phyloP scores from a whole-genome alignment of 805 yeast species.

The Lachancea lanzarotensis region DNA sequence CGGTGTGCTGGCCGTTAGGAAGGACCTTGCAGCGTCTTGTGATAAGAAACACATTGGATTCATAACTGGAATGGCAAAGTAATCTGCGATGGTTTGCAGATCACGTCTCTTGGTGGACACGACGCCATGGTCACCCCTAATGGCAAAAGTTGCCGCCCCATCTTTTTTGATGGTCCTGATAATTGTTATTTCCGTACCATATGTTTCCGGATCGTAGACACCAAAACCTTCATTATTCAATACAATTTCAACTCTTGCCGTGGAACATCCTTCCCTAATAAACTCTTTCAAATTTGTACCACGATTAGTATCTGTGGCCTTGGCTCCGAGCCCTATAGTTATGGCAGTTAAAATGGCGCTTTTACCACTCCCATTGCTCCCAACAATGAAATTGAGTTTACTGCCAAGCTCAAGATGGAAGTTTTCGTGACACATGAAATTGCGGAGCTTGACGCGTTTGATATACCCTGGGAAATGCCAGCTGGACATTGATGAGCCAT shows the following conservation, averaged over 20 bases:
- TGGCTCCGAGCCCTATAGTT: conserved; percentile 81
- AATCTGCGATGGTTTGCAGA: conserved; percentile 60
- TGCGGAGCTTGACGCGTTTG: conserved; percentile 52
- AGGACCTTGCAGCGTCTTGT: conserved; percentile 90
- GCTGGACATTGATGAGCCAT: conserved; percentile 3
- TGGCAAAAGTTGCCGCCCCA: conserved; percentile 45
- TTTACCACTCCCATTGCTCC: conserved; percentile 89
- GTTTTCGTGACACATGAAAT: conserved; percentile 87
- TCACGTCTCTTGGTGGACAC: conserved; percentile 58
- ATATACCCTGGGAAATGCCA: conserved; percentile 54
- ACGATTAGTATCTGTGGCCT: conserved; percentile 80
- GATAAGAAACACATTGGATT: conserved; percentile 90
- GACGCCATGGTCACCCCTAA: conserved; percentile 47
- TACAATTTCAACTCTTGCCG: conserved; percentile 61
- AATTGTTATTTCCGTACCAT: conserved; percentile 62
- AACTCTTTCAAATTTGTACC: conserved; percentile 64
- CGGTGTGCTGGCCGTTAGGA: conserved; percentile 70
- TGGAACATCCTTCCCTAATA: conserved; percentile 67
- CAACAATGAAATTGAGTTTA: conserved; percentile 77
- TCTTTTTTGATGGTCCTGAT: conserved; percentile 58
- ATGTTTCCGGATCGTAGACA: conserved; percentile 56
- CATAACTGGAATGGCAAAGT: conserved; percentile 70
- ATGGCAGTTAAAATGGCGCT: conserved; percentile 84
- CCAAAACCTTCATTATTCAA: conserved; percentile 61
- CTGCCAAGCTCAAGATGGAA: conserved; percentile 73